Conservation (phyloP, 2,329 filamentous ascomycete genomes). For the Ceratocystis cubensis region DNA sequence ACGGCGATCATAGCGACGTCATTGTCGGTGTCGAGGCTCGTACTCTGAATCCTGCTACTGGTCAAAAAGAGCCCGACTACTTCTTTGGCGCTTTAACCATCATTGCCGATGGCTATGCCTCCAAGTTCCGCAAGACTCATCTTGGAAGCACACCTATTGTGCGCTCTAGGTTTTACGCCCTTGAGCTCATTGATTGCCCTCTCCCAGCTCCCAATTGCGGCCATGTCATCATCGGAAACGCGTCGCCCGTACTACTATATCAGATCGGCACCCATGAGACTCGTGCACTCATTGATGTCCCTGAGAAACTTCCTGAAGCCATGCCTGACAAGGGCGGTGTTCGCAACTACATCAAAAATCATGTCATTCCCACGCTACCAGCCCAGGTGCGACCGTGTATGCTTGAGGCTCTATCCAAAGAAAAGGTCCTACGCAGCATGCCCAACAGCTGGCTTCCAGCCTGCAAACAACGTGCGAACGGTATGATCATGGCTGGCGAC, state of each 20-base stretch:
- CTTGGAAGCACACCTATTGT: conserved; percentile 54
- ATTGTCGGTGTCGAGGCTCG: conserved; percentile 71
- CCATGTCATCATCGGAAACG: conserved; percentile 73
- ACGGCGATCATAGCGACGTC: conserved; percentile 53
- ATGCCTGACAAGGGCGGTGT: conserved; percentile 66
- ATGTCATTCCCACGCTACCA: conserved; percentile 68
- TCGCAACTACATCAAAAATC: conserved; percentile 67
- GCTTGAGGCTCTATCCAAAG: conserved; percentile 60
- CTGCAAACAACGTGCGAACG: conserved; percentile 41
- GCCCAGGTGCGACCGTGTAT: conserved; percentile 59
- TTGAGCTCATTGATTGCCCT: conserved; percentile 80
- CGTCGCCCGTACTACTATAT: conserved; percentile 73
- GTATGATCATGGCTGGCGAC: conserved; percentile 76
- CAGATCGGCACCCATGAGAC: conserved; percentile 96
- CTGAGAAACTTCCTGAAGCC: conserved; percentile 61
- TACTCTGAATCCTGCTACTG: conserved; percentile 47
- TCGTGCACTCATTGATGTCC: conserved; percentile 77
- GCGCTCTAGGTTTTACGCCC: conserved; percentile 80
- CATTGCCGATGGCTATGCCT: conserved; percentile 82
- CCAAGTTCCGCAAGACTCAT: conserved; percentile 76
- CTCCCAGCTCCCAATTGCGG: conserved; percentile 66
- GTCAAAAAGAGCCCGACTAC: conserved; percentile 50
- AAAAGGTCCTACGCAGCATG: conserved; percentile 70
- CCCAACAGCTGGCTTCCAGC: conserved; percentile 90
- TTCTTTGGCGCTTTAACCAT: conserved; percentile 87